Percentiles rank a stretch among this genome's conserved stretches.
Conservation (phyloP, 225 moss, liverwort and hornwort species). For the Straminergon stramineum region DNA sequence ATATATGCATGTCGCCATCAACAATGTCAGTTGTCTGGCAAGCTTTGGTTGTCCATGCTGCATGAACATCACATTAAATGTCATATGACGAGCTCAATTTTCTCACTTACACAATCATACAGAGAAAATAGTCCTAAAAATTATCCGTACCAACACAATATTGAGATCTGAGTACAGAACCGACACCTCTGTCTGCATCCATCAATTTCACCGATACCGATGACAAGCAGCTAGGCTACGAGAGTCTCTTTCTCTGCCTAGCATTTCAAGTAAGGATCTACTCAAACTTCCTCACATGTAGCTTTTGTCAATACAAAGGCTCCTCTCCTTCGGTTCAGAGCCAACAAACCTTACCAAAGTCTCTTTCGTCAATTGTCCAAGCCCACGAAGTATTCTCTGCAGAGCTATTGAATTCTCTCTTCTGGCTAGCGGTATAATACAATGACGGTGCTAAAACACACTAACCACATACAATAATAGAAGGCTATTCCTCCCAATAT, state of each 20-base stretch:
- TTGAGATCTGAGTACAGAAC: background rate
- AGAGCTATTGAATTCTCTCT: background rate
- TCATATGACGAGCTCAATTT: background rate
- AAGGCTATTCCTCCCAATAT: background rate
- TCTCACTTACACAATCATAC: background rate
- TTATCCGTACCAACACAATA: background rate
- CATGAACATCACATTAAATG: background rate
- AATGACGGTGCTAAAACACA: background rate
- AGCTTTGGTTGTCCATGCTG: slow-evolving; percentile 81
- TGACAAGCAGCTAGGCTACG: background rate
- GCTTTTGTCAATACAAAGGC: background rate
- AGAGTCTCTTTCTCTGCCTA: background rate
- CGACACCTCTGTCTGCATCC: background rate
- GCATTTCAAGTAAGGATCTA: background rate
- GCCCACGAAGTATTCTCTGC: background rate
- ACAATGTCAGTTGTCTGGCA: slow-evolving; percentile 75
- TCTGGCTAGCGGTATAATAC: background rate
- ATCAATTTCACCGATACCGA: background rate
- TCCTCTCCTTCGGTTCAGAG: background rate
- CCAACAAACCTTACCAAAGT: background rate
- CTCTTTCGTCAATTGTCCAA: background rate
- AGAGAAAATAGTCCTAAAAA: background rate
- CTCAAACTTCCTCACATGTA: background rate
- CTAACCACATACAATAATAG: background rate
- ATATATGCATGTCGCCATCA: slow-evolving; percentile 85